These are phyloP conservation scores for Amanita exitialis DNA, from an alignment of 768 basidiomycete species.

Conservation along the genomic window DNA sequence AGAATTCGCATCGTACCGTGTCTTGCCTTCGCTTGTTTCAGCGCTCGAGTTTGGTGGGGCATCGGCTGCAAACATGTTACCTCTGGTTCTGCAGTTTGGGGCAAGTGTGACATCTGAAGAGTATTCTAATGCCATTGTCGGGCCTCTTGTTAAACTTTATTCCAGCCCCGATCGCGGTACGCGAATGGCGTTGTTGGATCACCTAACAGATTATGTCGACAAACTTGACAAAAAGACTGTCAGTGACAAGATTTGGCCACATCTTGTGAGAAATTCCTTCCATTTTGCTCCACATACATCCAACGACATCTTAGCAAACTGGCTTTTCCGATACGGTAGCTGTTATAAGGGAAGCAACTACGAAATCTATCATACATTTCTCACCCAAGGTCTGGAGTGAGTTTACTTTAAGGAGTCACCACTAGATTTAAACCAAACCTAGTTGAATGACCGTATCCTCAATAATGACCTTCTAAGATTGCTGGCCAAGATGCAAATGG, in stretches of 20 bases:
- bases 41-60: conserved; percentile 74
- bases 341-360: conserved; percentile 88
- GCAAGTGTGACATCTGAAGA: conserved; percentile 60
- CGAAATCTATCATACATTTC: conserved; percentile 77
- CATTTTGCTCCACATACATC: not conserved
- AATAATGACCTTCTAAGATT: conserved; percentile 95
- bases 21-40: conserved; percentile 79
- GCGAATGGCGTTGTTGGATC: conserved; percentile 88
- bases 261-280: conserved; percentile 49
- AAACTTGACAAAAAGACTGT: conserved; percentile 82
- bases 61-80: conserved; percentile 68
- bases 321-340: conserved; percentile 94
- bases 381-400: conserved; percentile 62
- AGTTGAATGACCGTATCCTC: conserved; percentile 86
- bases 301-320: conserved; percentile 56
- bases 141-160: conserved; percentile 76
- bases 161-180: conserved; percentile 88
- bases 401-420: not conserved
- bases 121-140: conserved; percentile 57
- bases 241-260: conserved; percentile 85
- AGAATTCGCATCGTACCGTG: conserved; percentile 74
- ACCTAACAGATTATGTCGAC: conserved; percentile 73
- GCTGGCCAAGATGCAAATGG: conserved; percentile 87
- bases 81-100: conserved; percentile 77
- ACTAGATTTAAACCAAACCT: conserved; percentile 18